phyloP scores from a whole-genome alignment of 176 grass and related monocot genomes.

The Oryza meyeriana region DNA sequence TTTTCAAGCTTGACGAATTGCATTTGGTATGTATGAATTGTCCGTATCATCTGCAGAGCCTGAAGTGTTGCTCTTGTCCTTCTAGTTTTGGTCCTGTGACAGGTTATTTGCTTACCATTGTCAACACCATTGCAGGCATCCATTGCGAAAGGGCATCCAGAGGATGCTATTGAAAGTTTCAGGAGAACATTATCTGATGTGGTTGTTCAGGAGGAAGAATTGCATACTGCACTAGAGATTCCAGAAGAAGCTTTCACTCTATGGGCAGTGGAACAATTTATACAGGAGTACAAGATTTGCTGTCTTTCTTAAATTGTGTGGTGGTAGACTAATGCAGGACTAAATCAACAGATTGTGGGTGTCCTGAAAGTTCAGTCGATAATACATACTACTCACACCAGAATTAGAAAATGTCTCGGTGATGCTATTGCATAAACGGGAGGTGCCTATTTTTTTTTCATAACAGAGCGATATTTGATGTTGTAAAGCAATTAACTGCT shows the following conservation, averaged over 20 bases:
- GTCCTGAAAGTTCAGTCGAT: not conserved
- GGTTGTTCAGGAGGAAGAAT: conserved; percentile 33
- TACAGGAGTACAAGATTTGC: not conserved
- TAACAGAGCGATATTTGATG: not conserved
- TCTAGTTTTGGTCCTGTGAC: not conserved
- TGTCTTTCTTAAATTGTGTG: not conserved
- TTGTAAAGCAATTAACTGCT: too few relatives aligned
- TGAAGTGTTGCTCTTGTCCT: not conserved
- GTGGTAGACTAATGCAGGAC: not conserved
- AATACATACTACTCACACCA: not conserved
- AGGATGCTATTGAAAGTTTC: conserved; percentile 47
- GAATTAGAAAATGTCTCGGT: not conserved
- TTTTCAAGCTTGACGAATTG: conserved; percentile 44
- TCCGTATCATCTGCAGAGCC: not conserved
- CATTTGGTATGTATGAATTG: conserved; percentile 34
- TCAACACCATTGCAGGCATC: conserved; percentile 52
- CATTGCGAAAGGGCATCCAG: conserved; percentile 59
- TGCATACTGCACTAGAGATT: conserved; percentile 15
- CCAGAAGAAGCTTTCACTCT: conserved; percentile 48
- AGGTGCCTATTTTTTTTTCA: not conserved
- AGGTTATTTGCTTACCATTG: conserved; percentile 8
- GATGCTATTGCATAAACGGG: too few relatives aligned
- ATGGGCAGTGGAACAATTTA: conserved; percentile 46
- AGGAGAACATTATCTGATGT: conserved; percentile 26
- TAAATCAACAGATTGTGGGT: not conserved